phyloP scores from a whole-genome alignment of 768 basidiomycete species.

The Lactarius psammicola region DNA sequence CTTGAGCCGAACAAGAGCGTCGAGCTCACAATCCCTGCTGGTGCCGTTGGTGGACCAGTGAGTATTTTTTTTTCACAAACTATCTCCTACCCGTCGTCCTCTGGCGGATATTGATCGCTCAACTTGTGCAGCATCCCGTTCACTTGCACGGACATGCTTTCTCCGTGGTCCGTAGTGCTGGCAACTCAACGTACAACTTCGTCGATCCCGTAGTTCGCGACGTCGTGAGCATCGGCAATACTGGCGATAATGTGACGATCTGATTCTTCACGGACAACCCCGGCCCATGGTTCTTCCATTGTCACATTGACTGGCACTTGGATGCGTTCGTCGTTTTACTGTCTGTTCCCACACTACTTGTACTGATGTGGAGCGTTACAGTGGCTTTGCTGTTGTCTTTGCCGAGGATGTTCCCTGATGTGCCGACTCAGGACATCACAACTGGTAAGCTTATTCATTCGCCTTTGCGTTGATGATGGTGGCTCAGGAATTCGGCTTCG shows the following conservation, averaged over 20 bases:
- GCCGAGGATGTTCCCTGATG: constrained; percentile 19
- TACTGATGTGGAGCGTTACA: not conserved
- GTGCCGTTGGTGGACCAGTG: constrained; percentile 4
- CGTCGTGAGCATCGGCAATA: constrained; percentile 23
- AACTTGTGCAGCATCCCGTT: constrained; percentile 19
- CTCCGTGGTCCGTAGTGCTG: constrained; percentile 28
- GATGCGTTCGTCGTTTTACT: constrained; percentile 52
- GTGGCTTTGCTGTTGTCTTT: constrained; percentile 21
- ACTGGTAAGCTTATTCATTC: not conserved
- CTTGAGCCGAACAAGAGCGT: constrained; percentile 19
- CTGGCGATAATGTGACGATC: constrained; percentile 28
- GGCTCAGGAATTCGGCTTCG: not conserved
- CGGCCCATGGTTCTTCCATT: constrained; percentile 35
- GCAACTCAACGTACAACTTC: constrained; percentile 27
- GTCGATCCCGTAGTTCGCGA: constrained; percentile 26
- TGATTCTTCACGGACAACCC: constrained; percentile 36
- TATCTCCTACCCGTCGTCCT: too few relatives aligned
- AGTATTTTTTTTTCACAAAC: not conserved
- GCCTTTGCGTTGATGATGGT: not conserved
- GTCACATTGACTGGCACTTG: constrained; percentile 37
- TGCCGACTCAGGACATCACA: not conserved
- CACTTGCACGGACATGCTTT: constrained; percentile 28
- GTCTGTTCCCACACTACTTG: constrained; percentile 31
- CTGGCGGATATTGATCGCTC: not conserved
- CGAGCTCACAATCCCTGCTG: constrained; percentile 19